Base-by-base conservation (phyloP, 768 basidiomycete species). In the Termitomyces sp. region DNA sequence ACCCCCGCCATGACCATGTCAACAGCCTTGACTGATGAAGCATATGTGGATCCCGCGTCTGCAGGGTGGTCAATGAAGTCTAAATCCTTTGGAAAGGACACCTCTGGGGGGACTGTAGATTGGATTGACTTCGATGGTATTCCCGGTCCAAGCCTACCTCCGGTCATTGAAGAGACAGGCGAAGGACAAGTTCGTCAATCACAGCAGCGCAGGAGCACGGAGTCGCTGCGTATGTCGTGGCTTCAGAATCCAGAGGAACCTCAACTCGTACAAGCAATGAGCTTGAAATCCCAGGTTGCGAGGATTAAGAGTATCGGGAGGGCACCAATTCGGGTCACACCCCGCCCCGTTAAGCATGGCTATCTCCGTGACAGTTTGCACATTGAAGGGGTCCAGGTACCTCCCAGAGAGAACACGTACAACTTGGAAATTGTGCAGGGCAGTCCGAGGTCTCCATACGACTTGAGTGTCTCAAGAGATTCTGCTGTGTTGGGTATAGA, bases 301-400 rank as follows among this genome's bases (percentile, higher is more conserved):
- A 69, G 73, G 53, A 70, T 79, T 56, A 79, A 74, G 69, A 77
- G 70, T 55, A 66, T 75, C 36, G 78, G 79, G 3, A 73, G 61
- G 44, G 76, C 68, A 44, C 74, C 75, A 2, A 68, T 66, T 54
- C 68, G 68, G 56, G 62, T 44, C 2, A 77, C 74, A 28, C 79
- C 74, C 7, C 60, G 64, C 8, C 72, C 73, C 20, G 66, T 68
- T 7, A 67, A 43, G 12, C 58, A 61, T n/a, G 59, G 58, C 12
- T 60, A 62, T 52, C 49, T 64, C n/a, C 66, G 67, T n/a, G 66
- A 58, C 5, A 73, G 74, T 60, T 59, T 73, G 54, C 68, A 73
- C 57, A 68, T 77, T 16, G 66, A 69, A 56, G 70, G 66, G 33
- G 68, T 72, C 54, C 64, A 70, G 59, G 70, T 70, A 56, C 70